Base-by-base conservation (phyloP, 2,329 filamentous ascomycete species). In the Chaetomium globosum region DNA sequence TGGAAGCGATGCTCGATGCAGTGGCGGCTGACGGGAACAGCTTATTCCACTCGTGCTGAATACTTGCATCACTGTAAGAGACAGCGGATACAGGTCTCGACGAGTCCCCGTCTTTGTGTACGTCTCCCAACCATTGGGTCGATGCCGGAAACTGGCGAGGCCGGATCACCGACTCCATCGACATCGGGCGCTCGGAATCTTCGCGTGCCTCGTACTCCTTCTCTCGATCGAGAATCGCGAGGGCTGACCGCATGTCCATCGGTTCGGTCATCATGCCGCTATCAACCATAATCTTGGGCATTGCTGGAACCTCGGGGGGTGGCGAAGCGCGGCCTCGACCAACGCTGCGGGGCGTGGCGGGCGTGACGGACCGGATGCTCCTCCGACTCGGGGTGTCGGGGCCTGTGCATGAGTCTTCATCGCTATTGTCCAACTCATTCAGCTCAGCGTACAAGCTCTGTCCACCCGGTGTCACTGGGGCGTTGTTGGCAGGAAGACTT, bases 391-490 rank as follows among this genome's bases (percentile, higher is more conserved):
- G 86, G 33, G 85, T 88, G 30, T 79, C 83, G 21, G 80, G 81
- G 19, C 80, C 81, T 65, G 78, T 62, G 33, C 63, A 81, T 61
- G 90, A 88, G 67, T 89, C 89, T 66, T 92, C 90, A 68, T 92
- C 91, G 70, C 90, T 89, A 69, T 87, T 87, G 67, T 87, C 89
- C 52, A 97, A 80, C 70, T 92, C 91, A 61, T 90, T 92, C 51
- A 99, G 84, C 77, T 99, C 95, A 49, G 93, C 93, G 75, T 95
- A 96, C 59, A 99, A 81, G 73, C 90, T 98, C 80, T 97, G 76
- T 64, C 83, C 66, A n/a, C 66, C 79, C 10, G 85, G 80, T 3
- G 83, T 85, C 54, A 79, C 79, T 62, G 78, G 73, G 55, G 76
- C 76, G 68, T 80, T 83, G 70, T 81, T 83, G 66, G 80, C 82